Evolutionary conservation across 169 alveolate species (phyloP).

Genomic region (Plasmodium relictum): DNA sequence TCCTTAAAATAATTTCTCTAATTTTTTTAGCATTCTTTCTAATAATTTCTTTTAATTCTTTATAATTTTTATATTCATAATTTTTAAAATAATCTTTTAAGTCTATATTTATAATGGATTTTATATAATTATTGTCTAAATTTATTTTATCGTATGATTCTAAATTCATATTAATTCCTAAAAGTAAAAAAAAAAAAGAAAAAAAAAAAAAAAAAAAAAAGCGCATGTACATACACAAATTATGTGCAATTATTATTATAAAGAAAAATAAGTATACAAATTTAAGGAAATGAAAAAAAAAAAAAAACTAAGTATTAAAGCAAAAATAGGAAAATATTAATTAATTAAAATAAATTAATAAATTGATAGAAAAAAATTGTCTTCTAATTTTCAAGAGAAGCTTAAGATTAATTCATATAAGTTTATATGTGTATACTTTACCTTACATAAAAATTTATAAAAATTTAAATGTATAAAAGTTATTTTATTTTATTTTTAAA

Average conservation of each 20-base stretch:
- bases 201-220: not conserved
- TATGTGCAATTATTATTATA: not conserved
- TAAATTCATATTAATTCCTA: not conserved
- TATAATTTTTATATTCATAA: constrained; percentile 8
- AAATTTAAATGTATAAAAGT: too few relatives aligned
- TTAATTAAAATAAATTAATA: too few relatives aligned
- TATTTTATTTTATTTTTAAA: too few relatives aligned
- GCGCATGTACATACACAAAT: constrained; percentile 2
- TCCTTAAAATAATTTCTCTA: constrained; percentile 19
- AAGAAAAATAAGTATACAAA: too few relatives aligned
- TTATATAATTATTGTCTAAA: constrained; percentile 1
- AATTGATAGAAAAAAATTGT: too few relatives aligned
- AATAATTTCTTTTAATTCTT: constrained; percentile 12
- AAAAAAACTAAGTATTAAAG: too few relatives aligned
- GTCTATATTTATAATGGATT: constrained; percentile 11
- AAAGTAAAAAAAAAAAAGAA: not conserved
- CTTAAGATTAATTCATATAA: too few relatives aligned
- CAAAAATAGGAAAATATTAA: too few relatives aligned
- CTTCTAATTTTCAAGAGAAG: too few relatives aligned
- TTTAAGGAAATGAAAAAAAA: too few relatives aligned
- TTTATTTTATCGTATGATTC: constrained; percentile 14
- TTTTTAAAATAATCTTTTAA: constrained; percentile 28
- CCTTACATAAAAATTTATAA: too few relatives aligned
- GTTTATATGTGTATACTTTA: too few relatives aligned
- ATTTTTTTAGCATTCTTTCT: constrained; percentile 54